A percentile compares a stretch with the other conserved stretches of the same genome.
phyloP scores from a whole-genome alignment of 2,329 filamentous ascomycete genomes.

The Fusarium tjaetaba region DNA sequence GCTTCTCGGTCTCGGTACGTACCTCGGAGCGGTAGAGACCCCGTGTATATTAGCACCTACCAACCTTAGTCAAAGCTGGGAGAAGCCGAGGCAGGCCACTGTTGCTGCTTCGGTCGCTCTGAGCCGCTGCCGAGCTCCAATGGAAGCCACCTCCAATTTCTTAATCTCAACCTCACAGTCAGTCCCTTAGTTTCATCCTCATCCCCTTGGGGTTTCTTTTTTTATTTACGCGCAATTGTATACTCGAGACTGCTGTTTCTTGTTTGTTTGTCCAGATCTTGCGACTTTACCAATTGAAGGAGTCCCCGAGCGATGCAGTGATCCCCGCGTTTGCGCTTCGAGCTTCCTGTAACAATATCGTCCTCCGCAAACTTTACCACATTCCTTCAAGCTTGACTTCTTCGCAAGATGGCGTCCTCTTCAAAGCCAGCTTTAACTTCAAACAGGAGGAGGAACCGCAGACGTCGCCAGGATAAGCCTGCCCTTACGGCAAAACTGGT shows the following conservation, averaged over 20 bases:
- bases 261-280: background rate
- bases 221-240: slow-evolving; percentile 5
- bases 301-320: slow-evolving; percentile 25
- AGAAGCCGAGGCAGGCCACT: slow-evolving; percentile 40
- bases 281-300: background rate
- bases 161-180: slow-evolving; percentile 16
- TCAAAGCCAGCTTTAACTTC: slow-evolving; percentile 40
- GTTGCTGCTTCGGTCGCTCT: slow-evolving; percentile 26
- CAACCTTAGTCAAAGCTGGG: slow-evolving; percentile 3
- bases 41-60: slow-evolving; percentile 9
- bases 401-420: slow-evolving; percentile 45
- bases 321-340: slow-evolving; percentile 30
- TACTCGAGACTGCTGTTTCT: background rate
- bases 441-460: slow-evolving; percentile 57
- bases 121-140: slow-evolving; percentile 34
- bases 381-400: background rate
- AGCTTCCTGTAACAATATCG: slow-evolving; percentile 17
- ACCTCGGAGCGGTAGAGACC: slow-evolving; percentile 22
- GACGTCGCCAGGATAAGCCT: slow-evolving; percentile 74
- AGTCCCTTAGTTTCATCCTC: background rate
- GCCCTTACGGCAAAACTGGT: slow-evolving; percentile 82
- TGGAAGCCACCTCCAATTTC: slow-evolving; percentile 28
- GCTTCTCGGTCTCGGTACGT: slow-evolving; percentile 29
- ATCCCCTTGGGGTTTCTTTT: slow-evolving; percentile 3
- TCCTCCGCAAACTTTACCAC: slow-evolving; percentile 12